Evolutionary conservation across 2,329 filamentous ascomycete genomes (phyloP), one percentile per base, ranked within the genome.

Genomic region (Neurospora crassa): DNA sequence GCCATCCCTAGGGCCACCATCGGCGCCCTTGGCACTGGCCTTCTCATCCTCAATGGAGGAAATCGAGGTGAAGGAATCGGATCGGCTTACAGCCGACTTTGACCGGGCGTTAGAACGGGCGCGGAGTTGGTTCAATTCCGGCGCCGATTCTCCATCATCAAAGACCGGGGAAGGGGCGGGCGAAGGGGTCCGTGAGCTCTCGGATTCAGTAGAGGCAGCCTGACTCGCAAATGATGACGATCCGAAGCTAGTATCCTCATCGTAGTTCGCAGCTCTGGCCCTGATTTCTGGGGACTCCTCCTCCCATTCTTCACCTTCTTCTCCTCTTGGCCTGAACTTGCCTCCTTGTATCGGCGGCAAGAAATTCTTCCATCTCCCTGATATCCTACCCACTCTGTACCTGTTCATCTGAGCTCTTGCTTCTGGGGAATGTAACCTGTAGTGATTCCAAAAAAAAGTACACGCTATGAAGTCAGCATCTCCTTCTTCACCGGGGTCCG

Each of bases 341-440:
- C 95, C 95, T 71, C 94, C 94, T 80, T 98, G 95, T 69, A 98
- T 95, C 0, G 96, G 95, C 5, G 96, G 94, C 7, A 92, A 78
- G 78, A 97, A 97, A 80, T 97, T 97, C 73, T 84, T 83, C 96
- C 96, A 99, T 73, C 83, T 84, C 40, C 93, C 92, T 78, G 96
- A 87, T 71, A 97, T 88, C 74, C 86, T 87, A 67, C 96, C 96
- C 77, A 98, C 93, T 74, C 92, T 89, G 79, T 94, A 98, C 74
- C 87, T 88, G 72, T 88, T 82, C 93, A 97, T 97, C 76, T 88
- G 88, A 72, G 89, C 81, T 76, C 88, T 89, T 18, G 96, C 90
- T 78, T 94, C 91, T 59, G 83, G 76, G 0, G 95, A 97, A 80
- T 99, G 96, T 41, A 97, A 84, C 53, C 93, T 96, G 18, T 37